phyloP scores from a whole-genome alignment of 2,329 filamentous ascomycete genomes.

The Ploettnerulaceae sp. region DNA sequence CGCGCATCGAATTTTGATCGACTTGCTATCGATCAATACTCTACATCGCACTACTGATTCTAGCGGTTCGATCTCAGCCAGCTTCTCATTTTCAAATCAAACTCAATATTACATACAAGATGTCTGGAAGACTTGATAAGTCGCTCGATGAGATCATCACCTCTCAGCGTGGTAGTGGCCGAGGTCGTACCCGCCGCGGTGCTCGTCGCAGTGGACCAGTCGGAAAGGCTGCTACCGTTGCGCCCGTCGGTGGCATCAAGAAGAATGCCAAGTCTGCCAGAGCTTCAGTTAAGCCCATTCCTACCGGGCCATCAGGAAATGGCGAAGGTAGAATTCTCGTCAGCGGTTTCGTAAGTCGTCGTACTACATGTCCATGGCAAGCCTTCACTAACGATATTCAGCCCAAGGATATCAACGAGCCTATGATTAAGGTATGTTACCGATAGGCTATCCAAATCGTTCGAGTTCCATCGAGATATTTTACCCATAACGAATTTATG shows the following conservation, averaged over 20 bases:
- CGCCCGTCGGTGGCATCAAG: conserved; percentile 85
- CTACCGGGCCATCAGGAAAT: conserved; percentile 57
- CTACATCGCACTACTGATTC: conserved; percentile 30
- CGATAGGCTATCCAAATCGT: conserved; percentile 64
- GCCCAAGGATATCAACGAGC: conserved; percentile 94
- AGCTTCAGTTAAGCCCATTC: conserved; percentile 54
- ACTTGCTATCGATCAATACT: conserved; percentile 23
- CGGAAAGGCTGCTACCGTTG: conserved; percentile 44
- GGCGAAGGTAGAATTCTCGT: conserved; percentile 96
- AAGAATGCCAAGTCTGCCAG: conserved; percentile 59
- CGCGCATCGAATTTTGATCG: conserved; percentile 22
- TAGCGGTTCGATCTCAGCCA: conserved; percentile 29
- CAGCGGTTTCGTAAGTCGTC: conserved; percentile 82
- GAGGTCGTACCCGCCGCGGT: conserved; percentile 28
- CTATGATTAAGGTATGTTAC: conserved; percentile 99
- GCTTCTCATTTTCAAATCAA: conserved; percentile 23
- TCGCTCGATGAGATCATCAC: conserved; percentile 97
- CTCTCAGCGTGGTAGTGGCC: conserved; percentile 47
- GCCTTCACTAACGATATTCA: conserved; percentile 37
- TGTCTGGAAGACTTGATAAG: conserved; percentile 95
- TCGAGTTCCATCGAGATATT: conserved; percentile 70
- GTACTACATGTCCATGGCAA: background rate
- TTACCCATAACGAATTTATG: conserved; percentile 32
- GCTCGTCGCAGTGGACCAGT: conserved; percentile 44
- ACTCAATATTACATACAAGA: conserved; percentile 42